Conservation (phyloP, 106 monocot species). For the Dendrobium chrysotoxum region DNA sequence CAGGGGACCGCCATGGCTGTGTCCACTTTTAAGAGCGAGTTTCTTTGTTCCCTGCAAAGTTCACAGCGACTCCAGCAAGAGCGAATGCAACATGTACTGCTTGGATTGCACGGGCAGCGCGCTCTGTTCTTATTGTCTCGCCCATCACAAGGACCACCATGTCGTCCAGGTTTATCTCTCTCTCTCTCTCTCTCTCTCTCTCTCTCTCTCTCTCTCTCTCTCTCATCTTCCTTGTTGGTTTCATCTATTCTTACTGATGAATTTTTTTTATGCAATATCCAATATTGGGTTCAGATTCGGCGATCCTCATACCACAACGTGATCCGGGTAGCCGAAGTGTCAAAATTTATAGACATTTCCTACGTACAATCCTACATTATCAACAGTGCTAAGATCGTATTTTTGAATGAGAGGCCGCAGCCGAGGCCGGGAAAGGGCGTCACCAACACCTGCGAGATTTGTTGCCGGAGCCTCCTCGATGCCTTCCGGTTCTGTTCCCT, state of each 20-base stretch:
- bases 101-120: constrained; percentile 69
- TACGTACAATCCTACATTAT: constrained; percentile 90
- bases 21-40: constrained; percentile 59
- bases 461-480: constrained; percentile 71
- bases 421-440: constrained; percentile 87
- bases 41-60: constrained; percentile 60
- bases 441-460: constrained; percentile 90
- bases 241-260: background rate
- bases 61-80: constrained; percentile 65
- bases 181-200: background rate
- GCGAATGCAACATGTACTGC: constrained; percentile 92
- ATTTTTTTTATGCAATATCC: background rate
- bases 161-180: constrained; percentile 56
- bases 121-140: constrained; percentile 80
- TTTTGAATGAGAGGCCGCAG: constrained; percentile 86
- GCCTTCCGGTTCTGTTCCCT: constrained; percentile 91
- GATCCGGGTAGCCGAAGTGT: constrained; percentile 83
- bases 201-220: background rate
- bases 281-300: constrained; percentile 41
- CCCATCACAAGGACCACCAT: constrained; percentile 69
- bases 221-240: background rate
- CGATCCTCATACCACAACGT: constrained; percentile 91
- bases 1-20: constrained; percentile 72
- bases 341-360: constrained; percentile 85
- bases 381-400: constrained; percentile 97